A percentile compares a stretch with the other conserved stretches of the same genome.
These are phyloP conservation scores for Diutina rugosa DNA, from an alignment of 1,139 yeast genomes.

Conservation along the genomic window DNA sequence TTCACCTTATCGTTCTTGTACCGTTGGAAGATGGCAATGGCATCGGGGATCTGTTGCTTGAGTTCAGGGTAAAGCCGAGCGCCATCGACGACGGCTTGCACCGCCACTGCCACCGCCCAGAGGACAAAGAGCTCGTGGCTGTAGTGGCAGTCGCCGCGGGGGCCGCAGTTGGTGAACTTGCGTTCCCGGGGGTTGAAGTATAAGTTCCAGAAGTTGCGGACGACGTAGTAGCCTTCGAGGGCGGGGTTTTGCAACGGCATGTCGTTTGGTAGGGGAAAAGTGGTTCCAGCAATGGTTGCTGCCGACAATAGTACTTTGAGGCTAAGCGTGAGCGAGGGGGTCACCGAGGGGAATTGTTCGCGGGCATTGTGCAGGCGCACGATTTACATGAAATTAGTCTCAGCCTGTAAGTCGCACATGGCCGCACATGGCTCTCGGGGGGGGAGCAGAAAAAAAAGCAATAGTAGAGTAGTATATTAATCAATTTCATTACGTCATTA, in stretches of 20 bases:
- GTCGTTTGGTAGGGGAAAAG: background rate
- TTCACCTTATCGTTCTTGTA: constrained; percentile 39
- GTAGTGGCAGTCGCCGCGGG: constrained; percentile 33
- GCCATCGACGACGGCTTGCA: constrained; percentile 50
- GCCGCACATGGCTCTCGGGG: background rate
- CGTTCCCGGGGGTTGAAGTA: constrained; percentile 30
- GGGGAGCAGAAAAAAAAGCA: too few relatives aligned
- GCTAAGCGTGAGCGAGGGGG: background rate
- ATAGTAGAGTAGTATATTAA: too few relatives aligned
- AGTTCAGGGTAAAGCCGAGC: constrained; percentile 44
- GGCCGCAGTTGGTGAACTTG: constrained; percentile 30
- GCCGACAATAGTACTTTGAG: background rate
- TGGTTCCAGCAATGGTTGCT: background rate
- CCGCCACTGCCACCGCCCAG: constrained; percentile 60
- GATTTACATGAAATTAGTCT: background rate
- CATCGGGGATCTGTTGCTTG: constrained; percentile 44
- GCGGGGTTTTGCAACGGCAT: constrained; percentile 17
- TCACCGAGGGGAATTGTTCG: background rate
- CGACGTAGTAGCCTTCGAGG: constrained; percentile 38
- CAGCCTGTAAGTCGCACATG: too few relatives aligned
- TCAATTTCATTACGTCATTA: background rate
- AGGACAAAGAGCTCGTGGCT: constrained; percentile 44
- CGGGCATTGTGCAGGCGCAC: background rate
- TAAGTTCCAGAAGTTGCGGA: constrained; percentile 28
- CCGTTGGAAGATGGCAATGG: constrained; percentile 34